These are phyloP conservation scores for Aspergillus ostianus DNA, from an alignment of 495 filamentous ascomycete species.

Conservation along the genomic window DNA sequence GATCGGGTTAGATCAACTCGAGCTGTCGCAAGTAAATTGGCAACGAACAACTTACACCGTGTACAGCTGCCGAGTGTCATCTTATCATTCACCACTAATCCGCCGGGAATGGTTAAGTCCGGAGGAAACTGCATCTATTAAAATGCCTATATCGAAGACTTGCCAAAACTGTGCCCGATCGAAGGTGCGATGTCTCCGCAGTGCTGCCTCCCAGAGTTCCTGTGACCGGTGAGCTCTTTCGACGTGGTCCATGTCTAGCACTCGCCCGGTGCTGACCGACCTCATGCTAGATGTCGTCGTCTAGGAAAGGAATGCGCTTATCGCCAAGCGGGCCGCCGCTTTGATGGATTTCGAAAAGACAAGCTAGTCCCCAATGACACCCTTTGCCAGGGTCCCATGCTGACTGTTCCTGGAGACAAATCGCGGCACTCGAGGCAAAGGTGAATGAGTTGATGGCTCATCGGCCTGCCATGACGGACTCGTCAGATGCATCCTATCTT, in stretches of 20 bases:
- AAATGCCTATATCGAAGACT: conserved; percentile 16
- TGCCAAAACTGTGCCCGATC: conserved; percentile 28
- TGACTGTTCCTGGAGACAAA: conserved; percentile 13
- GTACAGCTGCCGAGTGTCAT: no score
- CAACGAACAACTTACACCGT: no score
- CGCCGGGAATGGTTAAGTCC: no score
- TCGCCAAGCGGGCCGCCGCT: conserved; percentile 24
- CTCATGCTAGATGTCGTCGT: conserved; percentile 19
- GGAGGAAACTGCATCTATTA: not conserved
- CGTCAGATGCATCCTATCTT: no score
- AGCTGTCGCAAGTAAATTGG: no score
- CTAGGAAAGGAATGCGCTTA: conserved; percentile 23
- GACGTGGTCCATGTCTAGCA: not conserved
- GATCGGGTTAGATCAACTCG: no score
- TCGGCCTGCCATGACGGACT: not conserved
- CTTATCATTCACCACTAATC: no score
- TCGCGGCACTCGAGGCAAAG: conserved; percentile 23
- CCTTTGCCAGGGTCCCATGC: not conserved
- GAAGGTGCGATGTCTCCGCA: conserved; percentile 27
- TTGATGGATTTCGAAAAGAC: conserved; percentile 27
- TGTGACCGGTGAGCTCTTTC: conserved; percentile 15
- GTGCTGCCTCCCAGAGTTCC: conserved; percentile 8
- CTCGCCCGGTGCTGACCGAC: not conserved
- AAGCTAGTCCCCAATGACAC: conserved; percentile 7
- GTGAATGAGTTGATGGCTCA: conserved; percentile 17